Conservation (phyloP, 176 grass and related monocot species). For the Themeda triandra region DNA sequence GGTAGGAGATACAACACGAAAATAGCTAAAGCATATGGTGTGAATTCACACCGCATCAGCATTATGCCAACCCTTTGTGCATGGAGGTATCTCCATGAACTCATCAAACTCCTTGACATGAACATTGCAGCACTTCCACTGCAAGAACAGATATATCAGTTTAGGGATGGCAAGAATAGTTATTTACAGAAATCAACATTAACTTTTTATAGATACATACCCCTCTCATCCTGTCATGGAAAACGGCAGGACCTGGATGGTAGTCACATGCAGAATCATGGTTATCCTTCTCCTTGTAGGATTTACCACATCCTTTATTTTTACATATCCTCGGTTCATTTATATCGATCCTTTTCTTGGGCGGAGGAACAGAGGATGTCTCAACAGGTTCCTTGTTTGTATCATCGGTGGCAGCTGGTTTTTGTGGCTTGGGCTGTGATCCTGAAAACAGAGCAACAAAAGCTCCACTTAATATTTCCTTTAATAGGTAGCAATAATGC, state of each 20-base stretch:
- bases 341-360: slow-evolving; percentile 75
- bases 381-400: slow-evolving; percentile 32
- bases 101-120: slow-evolving; percentile 97
- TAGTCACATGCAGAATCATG: slow-evolving; percentile 83
- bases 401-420: slow-evolving; percentile 24
- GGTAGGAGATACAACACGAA: not conserved
- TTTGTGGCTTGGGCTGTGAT: slow-evolving; percentile 65
- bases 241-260: slow-evolving; percentile 93
- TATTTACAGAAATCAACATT: not conserved
- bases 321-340: slow-evolving; percentile 70
- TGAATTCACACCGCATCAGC: slow-evolving; percentile 64
- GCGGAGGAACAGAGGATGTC: slow-evolving; percentile 31
- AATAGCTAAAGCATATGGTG: not conserved
- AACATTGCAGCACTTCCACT: slow-evolving; percentile 99
- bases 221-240: slow-evolving; percentile 87
- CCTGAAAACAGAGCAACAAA: slow-evolving; percentile 44
- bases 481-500: not conserved
- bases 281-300: slow-evolving; percentile 94
- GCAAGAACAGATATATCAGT: slow-evolving; percentile 16
- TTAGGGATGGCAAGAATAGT: not conserved
- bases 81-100: slow-evolving; percentile 91
- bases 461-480: not conserved
- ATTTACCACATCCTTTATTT: slow-evolving; percentile 97
- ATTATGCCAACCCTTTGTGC: slow-evolving; percentile 93
- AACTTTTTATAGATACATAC: slow-evolving; percentile 35